Evolutionary conservation across 2,329 filamentous ascomycete genomes (phyloP), one percentile per base, ranked within the genome.

Genomic region (Alternaria tenuissima): DNA sequence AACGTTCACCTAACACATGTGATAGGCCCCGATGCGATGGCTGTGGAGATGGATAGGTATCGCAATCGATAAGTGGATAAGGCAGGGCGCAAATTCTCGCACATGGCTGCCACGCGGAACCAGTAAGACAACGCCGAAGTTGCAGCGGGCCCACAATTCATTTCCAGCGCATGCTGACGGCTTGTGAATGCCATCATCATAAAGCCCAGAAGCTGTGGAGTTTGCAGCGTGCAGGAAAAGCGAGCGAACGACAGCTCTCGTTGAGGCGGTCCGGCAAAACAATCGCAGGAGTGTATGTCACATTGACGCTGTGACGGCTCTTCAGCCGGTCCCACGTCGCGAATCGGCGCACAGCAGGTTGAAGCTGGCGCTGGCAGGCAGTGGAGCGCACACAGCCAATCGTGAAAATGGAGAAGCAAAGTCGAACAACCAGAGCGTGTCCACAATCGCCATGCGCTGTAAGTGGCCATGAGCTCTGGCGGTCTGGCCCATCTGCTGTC

Each of bases 21-120:
- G 61, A 68, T 64, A 67, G 69, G 69, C 38, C 32, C 30, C 59
- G 61, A 61, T 36, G 32, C 42, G 46, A 56, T 51, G 67, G 58
- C 26, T 66, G 67, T 67, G 70, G 69, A 63, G 67, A 70, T 59
- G 72, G 70, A 57, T 66, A 68, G 67, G 51, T 69, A 74, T 75
- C 70, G 73, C 56, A 57, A 75, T 75, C 71, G 75, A 76, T 76
- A 75, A 68, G 73, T 72, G 71, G 73, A 75, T 74, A 75, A 68
- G 66, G 64, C 48, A 69, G 60, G 52, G 64, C 61, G 62, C 63
- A 70, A 69, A 70, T 47, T 64, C 65, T 61, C 59, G 60, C 59
- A 61, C 57, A 55, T 63, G 52, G 63, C 63, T 71, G 68, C 65
- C 69, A 67, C 64, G 68, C 65, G 66, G 68, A 64, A 67, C 54